Evolutionary conservation across 2,329 filamentous ascomycete species (phyloP).

Genomic region (Myriosclerotinia duriaeana): DNA sequence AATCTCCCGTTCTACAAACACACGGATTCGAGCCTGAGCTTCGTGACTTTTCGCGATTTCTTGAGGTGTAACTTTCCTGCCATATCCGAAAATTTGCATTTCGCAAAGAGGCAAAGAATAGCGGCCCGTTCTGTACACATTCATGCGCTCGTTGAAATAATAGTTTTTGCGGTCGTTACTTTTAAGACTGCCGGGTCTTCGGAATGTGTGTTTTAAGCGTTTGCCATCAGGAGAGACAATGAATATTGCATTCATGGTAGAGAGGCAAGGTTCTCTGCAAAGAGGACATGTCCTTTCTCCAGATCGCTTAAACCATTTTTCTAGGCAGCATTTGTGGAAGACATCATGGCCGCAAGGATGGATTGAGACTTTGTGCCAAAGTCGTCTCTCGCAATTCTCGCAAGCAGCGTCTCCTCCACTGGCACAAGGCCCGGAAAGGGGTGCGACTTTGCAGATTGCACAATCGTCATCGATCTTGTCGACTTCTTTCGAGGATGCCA

Average conservation of each 20-base stretch:
- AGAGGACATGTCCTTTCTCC: background rate
- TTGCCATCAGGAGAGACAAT: no score
- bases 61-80: background rate
- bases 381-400: background rate
- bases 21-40: background rate
- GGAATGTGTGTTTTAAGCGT: no score
- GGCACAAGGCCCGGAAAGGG: background rate
- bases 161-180: no score
- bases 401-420: background rate
- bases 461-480: background rate
- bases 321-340: slow-evolving; percentile 3
- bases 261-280: background rate
- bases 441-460: background rate
- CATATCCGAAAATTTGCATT: no score
- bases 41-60: background rate
- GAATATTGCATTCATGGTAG: no score
- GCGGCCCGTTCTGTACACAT: no score
- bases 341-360: background rate
- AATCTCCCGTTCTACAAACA: background rate
- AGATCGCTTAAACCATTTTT: background rate
- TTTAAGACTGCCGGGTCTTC: background rate
- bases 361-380: background rate
- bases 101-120: no score
- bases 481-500: background rate
- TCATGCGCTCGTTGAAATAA: no score